Percentiles rank a stretch among this genome's conserved stretches.
Evolutionary conservation across 1,284 basidiomycete species (phyloP).

Genomic region (Fistulinella cinereoalba): DNA sequence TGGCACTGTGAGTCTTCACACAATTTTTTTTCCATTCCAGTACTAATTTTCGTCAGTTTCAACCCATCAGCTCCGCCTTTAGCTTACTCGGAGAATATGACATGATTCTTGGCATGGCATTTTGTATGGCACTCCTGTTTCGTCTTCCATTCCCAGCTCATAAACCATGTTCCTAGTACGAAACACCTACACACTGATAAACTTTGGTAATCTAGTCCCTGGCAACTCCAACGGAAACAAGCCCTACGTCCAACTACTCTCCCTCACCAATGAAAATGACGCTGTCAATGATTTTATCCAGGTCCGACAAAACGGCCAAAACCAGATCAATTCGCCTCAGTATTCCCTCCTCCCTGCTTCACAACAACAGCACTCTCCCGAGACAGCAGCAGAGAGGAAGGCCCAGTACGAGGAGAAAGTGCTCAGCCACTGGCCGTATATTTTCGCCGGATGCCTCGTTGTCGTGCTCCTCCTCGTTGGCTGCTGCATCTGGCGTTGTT

Average conservation of each 20-base stretch:
- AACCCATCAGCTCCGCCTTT: constrained; percentile 77
- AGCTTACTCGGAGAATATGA: constrained; percentile 74
- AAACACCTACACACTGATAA: constrained; percentile 59
- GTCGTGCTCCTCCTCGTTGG: constrained; percentile 49
- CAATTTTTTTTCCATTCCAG: neutral
- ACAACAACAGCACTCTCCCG: constrained; percentile 62
- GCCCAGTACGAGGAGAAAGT: constrained; percentile 64
- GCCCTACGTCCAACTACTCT: constrained; percentile 57
- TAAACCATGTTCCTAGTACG: constrained; percentile 49
- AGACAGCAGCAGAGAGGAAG: constrained; percentile 66
- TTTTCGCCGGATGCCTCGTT: constrained; percentile 60
- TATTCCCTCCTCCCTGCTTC: constrained; percentile 59
- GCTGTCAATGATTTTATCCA: constrained; percentile 57
- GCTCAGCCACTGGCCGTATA: constrained; percentile 73
- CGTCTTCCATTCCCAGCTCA: constrained; percentile 7
- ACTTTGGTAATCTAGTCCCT: constrained; percentile 56
- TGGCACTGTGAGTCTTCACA: constrained; percentile 52
- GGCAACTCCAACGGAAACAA: constrained; percentile 36
- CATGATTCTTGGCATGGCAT: constrained; percentile 78
- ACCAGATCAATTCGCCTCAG: constrained; percentile 45
- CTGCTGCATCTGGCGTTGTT: constrained; percentile 62
- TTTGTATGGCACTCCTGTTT: constrained; percentile 47
- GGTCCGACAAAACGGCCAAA: constrained; percentile 47
- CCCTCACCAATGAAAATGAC: constrained; percentile 42
- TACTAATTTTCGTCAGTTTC: constrained; percentile 49